These are phyloP conservation scores for Casuarina equisetifolia DNA, from an alignment of 306 rosid genomes.

Conservation along the genomic window DNA sequence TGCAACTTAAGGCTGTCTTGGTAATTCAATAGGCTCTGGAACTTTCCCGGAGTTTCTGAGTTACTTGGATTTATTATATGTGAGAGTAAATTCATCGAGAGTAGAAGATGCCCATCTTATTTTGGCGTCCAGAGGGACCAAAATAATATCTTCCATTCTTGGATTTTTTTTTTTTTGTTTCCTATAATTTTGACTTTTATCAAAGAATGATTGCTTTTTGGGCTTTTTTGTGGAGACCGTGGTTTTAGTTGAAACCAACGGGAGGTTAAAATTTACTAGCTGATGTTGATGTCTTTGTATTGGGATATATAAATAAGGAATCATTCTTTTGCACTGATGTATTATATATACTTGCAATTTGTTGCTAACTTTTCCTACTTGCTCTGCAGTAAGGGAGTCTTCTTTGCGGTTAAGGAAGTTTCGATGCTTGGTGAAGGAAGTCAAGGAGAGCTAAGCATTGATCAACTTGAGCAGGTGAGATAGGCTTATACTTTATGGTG, in stretches of 20 bases:
- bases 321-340: background rate
- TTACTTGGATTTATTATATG: too few relatives aligned
- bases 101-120: too few relatives aligned
- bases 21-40: too few relatives aligned
- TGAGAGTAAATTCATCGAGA: too few relatives aligned
- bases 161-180: background rate
- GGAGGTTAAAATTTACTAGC: background rate
- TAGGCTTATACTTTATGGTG: conserved; percentile 23
- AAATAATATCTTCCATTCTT: background rate
- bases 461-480: conserved; percentile 81
- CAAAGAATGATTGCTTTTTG: too few relatives aligned
- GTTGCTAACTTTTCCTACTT: background rate
- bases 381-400: conserved; percentile 61
- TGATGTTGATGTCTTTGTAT: background rate
- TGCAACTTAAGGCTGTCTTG: background rate
- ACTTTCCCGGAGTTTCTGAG: too few relatives aligned
- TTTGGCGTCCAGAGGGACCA: too few relatives aligned
- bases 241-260: too few relatives aligned
- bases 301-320: background rate
- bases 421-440: conserved; percentile 86
- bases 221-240: too few relatives aligned
- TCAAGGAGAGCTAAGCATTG: conserved; percentile 82
- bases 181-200: background rate
- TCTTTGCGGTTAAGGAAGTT: conserved; percentile 95
- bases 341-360: too few relatives aligned